phyloP scores from a whole-genome alignment of 1,139 yeast species.

The Debaryomyces fabryi region DNA sequence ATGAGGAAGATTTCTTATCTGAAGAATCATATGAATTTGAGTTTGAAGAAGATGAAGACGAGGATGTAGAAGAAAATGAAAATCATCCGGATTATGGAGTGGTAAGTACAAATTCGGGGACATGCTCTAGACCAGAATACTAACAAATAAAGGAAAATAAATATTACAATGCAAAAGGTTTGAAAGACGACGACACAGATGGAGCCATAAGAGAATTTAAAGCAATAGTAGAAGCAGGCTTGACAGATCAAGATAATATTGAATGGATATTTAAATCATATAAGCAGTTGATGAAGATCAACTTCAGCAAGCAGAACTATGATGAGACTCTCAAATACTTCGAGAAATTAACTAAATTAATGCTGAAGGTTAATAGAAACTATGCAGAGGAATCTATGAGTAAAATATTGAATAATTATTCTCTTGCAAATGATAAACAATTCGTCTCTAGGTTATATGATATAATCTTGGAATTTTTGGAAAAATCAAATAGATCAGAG shows the following conservation, averaged over 20 bases:
- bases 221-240: conserved; percentile 30
- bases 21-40: conserved; percentile 71
- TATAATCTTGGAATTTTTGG: conserved; percentile 28
- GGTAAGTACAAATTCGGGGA: conserved; percentile 14
- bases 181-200: conserved; percentile 60
- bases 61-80: conserved; percentile 30
- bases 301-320: conserved; percentile 36
- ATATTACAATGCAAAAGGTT: conserved; percentile 64
- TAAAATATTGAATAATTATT: conserved; percentile 54
- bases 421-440: conserved; percentile 29
- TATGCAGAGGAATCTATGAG: conserved; percentile 67
- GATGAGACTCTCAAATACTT: conserved; percentile 38
- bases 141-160: conserved; percentile 46
- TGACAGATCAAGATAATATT: conserved; percentile 19
- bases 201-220: conserved; percentile 50
- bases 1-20: conserved; percentile 57
- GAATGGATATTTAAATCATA: conserved; percentile 60
- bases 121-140: conserved; percentile 10
- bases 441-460: conserved; percentile 35
- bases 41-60: conserved; percentile 61
- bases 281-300: conserved; percentile 67
- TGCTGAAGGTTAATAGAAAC: conserved; percentile 37
- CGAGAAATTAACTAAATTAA: conserved; percentile 22
- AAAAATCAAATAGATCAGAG: conserved; percentile 15
- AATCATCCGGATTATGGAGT: conserved; percentile 27